Evolutionary conservation across 371 early-diverging fungal genomes (phyloP), one percentile per base, ranked within the genome.

Genomic region (Saksenaea oblongispora): DNA sequence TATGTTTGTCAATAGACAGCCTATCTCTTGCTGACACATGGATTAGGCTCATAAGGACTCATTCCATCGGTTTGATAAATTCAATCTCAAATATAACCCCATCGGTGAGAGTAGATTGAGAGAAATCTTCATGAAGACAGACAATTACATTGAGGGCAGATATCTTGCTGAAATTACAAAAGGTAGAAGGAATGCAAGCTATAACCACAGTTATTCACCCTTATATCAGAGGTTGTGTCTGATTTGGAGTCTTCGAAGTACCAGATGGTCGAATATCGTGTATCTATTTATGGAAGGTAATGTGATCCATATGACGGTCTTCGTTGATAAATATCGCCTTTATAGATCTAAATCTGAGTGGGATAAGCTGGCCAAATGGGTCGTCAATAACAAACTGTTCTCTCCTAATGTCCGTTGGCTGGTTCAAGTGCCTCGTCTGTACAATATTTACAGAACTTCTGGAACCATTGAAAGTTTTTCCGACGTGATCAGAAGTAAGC

Each of bases 21-120:
- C 54, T 39, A 11, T 17, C 18, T 54, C 17, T 27, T 35, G n/a
- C 51, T 47, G 15, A 35, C 18, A 10, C 31, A 4, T 41, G 7
- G 15, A 56, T 37, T 61, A 82, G 82, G 91, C 92, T 1, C 91
- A 93, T 67, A 89, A 89, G 57, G 92, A 91, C 64, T 87, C 93
- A 1, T 93, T 93, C 75, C 91, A 98, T 76, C 86, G 98, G 31
- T 97, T 98, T 67, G 98, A 99, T 83, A 95, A 96, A 76, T 98
- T 99, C 86, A 98, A 98, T 75, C 82, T 95, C 51, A 98, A 99
- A 78, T 99, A 98, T 79, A 98, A 97, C 67, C 98, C 98, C 4
- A 88, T 95, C 36, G 97, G 97, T 18, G 87, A 88, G 61, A 84
- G 84, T 58, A 77, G 87, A 64, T 62, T 89, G 65, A 78, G 96